A percentile compares a stretch with the other conserved stretches of the same genome.
Evolutionary conservation across 441 rosid genomes (phyloP).

Genomic region (Gossypium trilobum): DNA sequence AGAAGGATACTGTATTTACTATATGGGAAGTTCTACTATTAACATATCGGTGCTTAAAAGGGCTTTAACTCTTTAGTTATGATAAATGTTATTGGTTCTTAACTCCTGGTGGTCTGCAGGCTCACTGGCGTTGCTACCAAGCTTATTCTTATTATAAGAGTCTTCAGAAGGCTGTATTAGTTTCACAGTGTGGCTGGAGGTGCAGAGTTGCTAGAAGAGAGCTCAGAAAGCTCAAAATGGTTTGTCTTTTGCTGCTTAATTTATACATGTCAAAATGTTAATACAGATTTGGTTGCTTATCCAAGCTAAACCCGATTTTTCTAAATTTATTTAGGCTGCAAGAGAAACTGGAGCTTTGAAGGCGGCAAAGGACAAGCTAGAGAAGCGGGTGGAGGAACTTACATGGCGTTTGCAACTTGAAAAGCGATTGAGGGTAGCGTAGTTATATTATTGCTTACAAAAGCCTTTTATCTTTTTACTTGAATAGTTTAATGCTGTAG

Average conservation of each 20-base stretch:
- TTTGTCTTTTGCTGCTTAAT: conserved; percentile 27
- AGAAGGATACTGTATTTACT: conserved; percentile 10
- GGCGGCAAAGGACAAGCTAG: conserved; percentile 93
- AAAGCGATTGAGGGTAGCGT: conserved; percentile 86
- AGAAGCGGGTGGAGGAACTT: conserved; percentile 98
- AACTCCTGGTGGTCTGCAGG: conserved; percentile 42
- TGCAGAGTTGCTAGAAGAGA: conserved; percentile 87
- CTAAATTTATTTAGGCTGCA: conserved; percentile 60
- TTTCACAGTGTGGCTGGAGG: conserved; percentile 97
- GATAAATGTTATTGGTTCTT: conserved; percentile 3
- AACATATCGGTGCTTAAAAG: background rate
- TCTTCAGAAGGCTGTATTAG: conserved; percentile 77
- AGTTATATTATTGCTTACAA: background rate
- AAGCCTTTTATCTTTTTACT: background rate
- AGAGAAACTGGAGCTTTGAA: conserved; percentile 97
- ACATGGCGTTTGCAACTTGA: conserved; percentile 96
- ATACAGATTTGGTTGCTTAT: conserved; percentile 3
- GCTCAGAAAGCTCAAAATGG: conserved; percentile 92
- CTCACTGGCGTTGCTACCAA: conserved; percentile 56
- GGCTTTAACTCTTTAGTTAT: background rate
- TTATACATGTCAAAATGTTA: conserved; percentile 11
- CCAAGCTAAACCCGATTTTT: conserved; percentile 15
- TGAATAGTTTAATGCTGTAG: background rate
- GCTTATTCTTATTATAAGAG: conserved; percentile 63
- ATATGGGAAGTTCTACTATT: background rate